Evolutionary conservation across 2,329 filamentous ascomycete species (phyloP), one percentile per base, ranked within the genome.

Genomic region (Mariannaea sp.): DNA sequence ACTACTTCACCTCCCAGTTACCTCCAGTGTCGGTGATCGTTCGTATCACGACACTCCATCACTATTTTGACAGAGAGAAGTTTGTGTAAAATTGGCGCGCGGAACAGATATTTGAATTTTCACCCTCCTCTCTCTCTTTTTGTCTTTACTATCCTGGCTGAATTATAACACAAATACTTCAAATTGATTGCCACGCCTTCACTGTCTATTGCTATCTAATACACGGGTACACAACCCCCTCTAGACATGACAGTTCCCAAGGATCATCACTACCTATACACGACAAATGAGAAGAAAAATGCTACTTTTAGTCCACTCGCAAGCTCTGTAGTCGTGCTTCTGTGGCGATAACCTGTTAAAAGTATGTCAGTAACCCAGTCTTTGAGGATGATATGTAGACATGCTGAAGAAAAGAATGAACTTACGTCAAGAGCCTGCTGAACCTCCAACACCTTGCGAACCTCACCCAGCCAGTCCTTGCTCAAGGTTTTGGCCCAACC

Each of bases 401-500:
- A 29, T 33, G 22, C 22, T 24, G 22, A 24, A 48, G 32, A 17
- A 12, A 10, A 43, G 50, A 43, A 27, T 13, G 41, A 60, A 82
- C 87, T 85, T 75, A 96, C 94, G 74, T 99, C 94, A 67, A 99
- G 80, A 67, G 94, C 94, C 77, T 99, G 94, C 75, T 90, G 87
- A 60, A 97, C 94, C 77, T 99, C 94, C 68, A 99, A 79, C 60
- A 96, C 90, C 76, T 92, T 89, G 71, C 94, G 85, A 58, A 92
- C 89, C 79, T 99, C 94, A 46, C 81, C 82, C 63, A 99, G 75
- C 94, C 94, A 99, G 73, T 99, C 94, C 68, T 89, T 86, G 74
- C 90, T 95, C 69, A 99, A 76, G 33, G 92, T 93, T 81, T 94
- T 96, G 41, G 93, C 92, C 94, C 94, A 99, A 20, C 94, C 94